phyloP scores from a whole-genome alignment of 73 alveolate species.

The Halteria grandinella region DNA sequence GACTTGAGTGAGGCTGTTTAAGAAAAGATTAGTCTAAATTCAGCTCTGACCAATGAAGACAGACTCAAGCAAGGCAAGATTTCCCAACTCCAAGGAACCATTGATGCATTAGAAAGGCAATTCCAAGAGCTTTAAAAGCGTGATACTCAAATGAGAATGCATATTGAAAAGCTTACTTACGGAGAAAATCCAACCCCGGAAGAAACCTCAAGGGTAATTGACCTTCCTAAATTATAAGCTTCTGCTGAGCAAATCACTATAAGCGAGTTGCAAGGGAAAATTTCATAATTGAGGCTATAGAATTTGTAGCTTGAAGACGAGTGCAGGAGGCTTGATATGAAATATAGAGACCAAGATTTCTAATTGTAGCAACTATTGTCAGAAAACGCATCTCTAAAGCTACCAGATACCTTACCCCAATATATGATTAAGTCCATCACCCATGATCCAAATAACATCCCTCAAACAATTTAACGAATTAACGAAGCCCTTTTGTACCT shows the following conservation, averaged over 20 bases:
- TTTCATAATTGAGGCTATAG: slow-evolving; percentile 2
- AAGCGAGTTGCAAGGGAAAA: slow-evolving; percentile 1
- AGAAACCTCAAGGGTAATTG: not conserved
- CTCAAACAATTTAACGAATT: not conserved
- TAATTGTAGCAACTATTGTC: not conserved
- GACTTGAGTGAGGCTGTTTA: not conserved
- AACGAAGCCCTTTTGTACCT: slow-evolving; percentile 35
- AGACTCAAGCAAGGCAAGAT: too few species aligned
- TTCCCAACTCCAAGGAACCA: too few species aligned
- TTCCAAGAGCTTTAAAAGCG: slow-evolving; percentile 16
- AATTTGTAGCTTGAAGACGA: slow-evolving; percentile 27
- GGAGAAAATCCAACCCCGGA: slow-evolving; percentile 1
- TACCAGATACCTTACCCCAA: too few species aligned
- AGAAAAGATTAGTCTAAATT: too few species aligned
- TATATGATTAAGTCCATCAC: slow-evolving; percentile 5
- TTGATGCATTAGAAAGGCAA: slow-evolving; percentile 8
- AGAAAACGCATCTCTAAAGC: not conserved
- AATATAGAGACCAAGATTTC: not conserved
- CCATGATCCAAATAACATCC: slow-evolving; percentile 16
- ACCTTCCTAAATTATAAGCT: not conserved
- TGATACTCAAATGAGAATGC: slow-evolving; percentile 24
- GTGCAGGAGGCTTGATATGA: slow-evolving; percentile 7
- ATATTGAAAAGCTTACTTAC: slow-evolving; percentile 1
- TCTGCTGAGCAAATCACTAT: slow-evolving; percentile 24
- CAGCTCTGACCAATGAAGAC: too few species aligned